Conservation (phyloP, 148 eudicot species). For the Vaccinium macrocarpon region DNA sequence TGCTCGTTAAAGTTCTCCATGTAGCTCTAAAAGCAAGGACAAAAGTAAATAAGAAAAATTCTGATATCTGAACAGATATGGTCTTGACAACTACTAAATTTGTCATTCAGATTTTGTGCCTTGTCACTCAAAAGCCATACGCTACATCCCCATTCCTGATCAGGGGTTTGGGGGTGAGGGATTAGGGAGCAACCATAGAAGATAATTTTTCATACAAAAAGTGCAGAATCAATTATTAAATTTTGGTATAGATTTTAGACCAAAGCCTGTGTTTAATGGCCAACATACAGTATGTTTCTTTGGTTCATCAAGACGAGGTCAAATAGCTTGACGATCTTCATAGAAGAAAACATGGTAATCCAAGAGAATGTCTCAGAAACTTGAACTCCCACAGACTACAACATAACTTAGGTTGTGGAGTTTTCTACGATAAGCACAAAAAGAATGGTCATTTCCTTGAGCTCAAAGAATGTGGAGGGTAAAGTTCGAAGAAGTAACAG, state of each 20-base stretch:
- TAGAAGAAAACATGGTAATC: neutral
- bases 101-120: neutral
- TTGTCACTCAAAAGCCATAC: neutral
- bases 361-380: neutral
- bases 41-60: neutral
- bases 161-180: neutral
- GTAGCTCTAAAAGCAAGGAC: conserved; percentile 3
- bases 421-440: neutral
- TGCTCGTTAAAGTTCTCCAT: neutral
- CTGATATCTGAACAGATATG: neutral
- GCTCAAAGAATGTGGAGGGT: neutral
- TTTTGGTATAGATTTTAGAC: neutral
- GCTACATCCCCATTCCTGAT: neutral
- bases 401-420: neutral
- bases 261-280: neutral
- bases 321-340: neutral
- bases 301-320: neutral
- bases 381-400: neutral
- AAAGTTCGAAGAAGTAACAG: neutral
- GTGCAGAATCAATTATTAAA: neutral
- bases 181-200: neutral
- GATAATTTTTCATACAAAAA: neutral
- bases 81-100: neutral
- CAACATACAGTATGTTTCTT: neutral
- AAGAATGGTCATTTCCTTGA: neutral